Conservation (phyloP, 164 flowering plant genomes). For the Chimonanthus salicifolius region DNA sequence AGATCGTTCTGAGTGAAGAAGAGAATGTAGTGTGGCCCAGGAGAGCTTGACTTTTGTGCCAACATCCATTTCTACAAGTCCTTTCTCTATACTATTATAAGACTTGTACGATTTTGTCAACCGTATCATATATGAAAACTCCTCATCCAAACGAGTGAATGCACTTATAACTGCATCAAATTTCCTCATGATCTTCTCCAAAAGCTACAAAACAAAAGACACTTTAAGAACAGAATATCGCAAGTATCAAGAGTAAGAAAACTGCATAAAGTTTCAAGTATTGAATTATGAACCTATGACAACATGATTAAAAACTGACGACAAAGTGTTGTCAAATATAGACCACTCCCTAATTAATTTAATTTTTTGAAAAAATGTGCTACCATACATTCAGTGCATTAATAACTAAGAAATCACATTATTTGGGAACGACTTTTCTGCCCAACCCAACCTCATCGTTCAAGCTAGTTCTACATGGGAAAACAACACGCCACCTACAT, state of each 20-base stretch:
- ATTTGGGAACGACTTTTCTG: too few species aligned
- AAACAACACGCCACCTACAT: too few species aligned
- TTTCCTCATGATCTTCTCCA: conserved; percentile 60
- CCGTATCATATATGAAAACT: conserved; percentile 65
- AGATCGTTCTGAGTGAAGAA: conserved; percentile 84
- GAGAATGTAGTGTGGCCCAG: conserved; percentile 95
- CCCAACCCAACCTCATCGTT: too few species aligned
- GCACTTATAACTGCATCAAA: conserved; percentile 61
- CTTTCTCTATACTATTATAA: conserved; percentile 43
- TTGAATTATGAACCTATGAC: neutral
- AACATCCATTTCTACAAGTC: conserved; percentile 26
- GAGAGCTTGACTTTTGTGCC: conserved; percentile 46
- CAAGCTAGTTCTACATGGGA: too few species aligned
- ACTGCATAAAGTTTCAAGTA: neutral
- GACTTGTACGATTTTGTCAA: conserved; percentile 64
- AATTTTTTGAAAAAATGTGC: too few species aligned
- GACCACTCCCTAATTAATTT: too few species aligned
- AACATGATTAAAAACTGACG: neutral
- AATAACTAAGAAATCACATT: too few species aligned
- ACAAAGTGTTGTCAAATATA: neutral
- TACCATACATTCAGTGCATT: too few species aligned
- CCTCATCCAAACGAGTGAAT: conserved; percentile 70
- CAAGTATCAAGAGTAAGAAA: neutral
- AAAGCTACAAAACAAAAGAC: conserved; percentile 51
- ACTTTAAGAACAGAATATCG: neutral